These are phyloP conservation scores for Zostera marina DNA, from an alignment of 116 monocot genomes.

Conservation along the genomic window DNA sequence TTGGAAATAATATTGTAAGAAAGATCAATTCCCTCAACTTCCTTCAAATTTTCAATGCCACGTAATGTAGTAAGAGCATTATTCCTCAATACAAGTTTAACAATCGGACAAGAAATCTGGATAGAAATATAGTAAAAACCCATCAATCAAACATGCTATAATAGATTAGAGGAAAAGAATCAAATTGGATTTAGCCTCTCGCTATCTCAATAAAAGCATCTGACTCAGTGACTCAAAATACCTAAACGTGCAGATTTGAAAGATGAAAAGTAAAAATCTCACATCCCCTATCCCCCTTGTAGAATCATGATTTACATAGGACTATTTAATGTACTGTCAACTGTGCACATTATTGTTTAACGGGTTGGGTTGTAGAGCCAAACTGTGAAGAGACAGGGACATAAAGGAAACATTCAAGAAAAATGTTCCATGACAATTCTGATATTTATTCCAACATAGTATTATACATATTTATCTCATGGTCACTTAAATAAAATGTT, in stretches of 20 bases:
- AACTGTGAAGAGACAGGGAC: no score
- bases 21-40: slow-evolving; percentile 75
- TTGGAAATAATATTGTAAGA: slow-evolving; percentile 88
- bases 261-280: neutral
- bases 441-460: no score
- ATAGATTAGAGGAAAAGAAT: neutral
- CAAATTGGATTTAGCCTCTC: neutral
- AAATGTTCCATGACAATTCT: no score
- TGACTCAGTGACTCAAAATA: neutral
- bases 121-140: neutral
- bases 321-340: no score
- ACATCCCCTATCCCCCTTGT: no score
- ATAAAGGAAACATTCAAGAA: no score
- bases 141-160: neutral
- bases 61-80: slow-evolving; percentile 63
- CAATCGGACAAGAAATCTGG: slow-evolving; percentile 69
- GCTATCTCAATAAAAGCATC: neutral
- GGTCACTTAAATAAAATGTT: no score
- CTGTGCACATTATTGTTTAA: no score
- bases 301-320: no score
- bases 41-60: slow-evolving; percentile 79
- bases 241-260: neutral
- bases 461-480: no score
- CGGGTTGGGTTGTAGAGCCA: no score
- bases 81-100: slow-evolving; percentile 83